Conservation (phyloP, 345 rosid species). For the Turritis glabra region DNA sequence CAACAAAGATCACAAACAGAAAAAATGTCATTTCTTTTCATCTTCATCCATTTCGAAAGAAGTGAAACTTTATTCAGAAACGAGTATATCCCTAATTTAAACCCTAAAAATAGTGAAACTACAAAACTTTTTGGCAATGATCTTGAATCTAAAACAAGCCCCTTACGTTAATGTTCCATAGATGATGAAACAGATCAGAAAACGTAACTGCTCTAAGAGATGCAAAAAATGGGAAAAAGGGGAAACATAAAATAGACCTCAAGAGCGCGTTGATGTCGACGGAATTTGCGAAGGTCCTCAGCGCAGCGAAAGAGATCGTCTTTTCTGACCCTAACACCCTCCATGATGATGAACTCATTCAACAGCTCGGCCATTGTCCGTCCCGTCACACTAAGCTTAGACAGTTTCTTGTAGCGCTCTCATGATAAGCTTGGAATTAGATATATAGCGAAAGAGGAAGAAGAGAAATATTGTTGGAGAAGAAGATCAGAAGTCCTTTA, state of each 20-base stretch:
- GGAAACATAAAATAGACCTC: slow-evolving; percentile 49
- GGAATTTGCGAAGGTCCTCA: slow-evolving; percentile 60
- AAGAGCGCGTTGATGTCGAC: slow-evolving; percentile 57
- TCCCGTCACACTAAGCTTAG: slow-evolving; percentile 50
- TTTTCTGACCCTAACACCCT: slow-evolving; percentile 51
- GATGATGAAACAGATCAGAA: background rate
- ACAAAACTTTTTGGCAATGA: background rate
- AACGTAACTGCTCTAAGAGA: background rate
- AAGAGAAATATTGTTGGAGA: too few relatives aligned
- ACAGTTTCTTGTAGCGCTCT: slow-evolving; percentile 61
- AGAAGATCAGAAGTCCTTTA: too few relatives aligned
- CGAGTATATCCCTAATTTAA: background rate
- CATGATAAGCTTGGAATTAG: too few relatives aligned
- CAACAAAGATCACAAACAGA: background rate
- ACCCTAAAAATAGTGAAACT: background rate
- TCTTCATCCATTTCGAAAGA: background rate
- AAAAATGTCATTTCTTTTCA: background rate
- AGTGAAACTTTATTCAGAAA: background rate
- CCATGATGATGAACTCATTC: slow-evolving; percentile 60
- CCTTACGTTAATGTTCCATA: background rate
- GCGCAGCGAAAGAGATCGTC: slow-evolving; percentile 47
- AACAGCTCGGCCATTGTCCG: slow-evolving; percentile 57
- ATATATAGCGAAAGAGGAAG: too few relatives aligned
- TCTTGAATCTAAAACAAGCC: background rate
- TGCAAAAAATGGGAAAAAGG: background rate